These are phyloP conservation scores for Colletotrichum sp. DNA, from an alignment of 2,329 filamentous ascomycete species.

Conservation along the genomic window DNA sequence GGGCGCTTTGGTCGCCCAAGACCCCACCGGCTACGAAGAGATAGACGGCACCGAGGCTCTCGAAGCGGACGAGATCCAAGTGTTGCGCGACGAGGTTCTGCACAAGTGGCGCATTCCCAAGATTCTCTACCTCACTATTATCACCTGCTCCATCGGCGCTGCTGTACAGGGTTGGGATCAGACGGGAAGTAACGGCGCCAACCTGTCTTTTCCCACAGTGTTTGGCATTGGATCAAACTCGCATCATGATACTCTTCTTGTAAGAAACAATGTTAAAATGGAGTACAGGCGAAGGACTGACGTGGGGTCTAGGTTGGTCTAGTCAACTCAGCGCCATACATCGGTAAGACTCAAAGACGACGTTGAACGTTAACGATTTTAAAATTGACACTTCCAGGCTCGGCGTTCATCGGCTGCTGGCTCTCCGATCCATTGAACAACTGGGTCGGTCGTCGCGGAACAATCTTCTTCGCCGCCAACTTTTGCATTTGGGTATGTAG, in stretches of 20 bases:
- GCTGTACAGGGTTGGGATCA: constrained; percentile 59
- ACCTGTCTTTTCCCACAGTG: constrained; percentile 47
- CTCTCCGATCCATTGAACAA: constrained; percentile 69
- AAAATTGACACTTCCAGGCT: constrained; percentile 29
- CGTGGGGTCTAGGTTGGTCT: constrained; percentile 56
- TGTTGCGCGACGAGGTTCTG: constrained; percentile 46
- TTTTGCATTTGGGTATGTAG: constrained; percentile 63
- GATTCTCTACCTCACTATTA: constrained; percentile 53
- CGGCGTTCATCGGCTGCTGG: constrained; percentile 70
- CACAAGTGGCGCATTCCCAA: constrained; percentile 56
- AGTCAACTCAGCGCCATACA: constrained; percentile 54
- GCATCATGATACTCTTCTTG: constrained; percentile 52
- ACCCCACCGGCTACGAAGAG: constrained; percentile 52
- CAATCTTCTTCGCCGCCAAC: constrained; percentile 73
- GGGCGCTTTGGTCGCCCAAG: constrained; percentile 57
- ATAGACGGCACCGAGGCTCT: constrained; percentile 43
- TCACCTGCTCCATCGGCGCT: constrained; percentile 57
- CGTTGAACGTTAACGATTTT: not conserved
- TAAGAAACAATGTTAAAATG: not conserved
- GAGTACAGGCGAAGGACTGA: not conserved
- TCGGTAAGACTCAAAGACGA: constrained; percentile 17
- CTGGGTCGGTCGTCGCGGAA: constrained; percentile 68
- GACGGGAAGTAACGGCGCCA: constrained; percentile 53
- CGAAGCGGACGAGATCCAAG: constrained; percentile 44
- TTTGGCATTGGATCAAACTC: constrained; percentile 50